phyloP scores from a whole-genome alignment of 2,329 filamentous ascomycete genomes.

The Diaporthe capsici region DNA sequence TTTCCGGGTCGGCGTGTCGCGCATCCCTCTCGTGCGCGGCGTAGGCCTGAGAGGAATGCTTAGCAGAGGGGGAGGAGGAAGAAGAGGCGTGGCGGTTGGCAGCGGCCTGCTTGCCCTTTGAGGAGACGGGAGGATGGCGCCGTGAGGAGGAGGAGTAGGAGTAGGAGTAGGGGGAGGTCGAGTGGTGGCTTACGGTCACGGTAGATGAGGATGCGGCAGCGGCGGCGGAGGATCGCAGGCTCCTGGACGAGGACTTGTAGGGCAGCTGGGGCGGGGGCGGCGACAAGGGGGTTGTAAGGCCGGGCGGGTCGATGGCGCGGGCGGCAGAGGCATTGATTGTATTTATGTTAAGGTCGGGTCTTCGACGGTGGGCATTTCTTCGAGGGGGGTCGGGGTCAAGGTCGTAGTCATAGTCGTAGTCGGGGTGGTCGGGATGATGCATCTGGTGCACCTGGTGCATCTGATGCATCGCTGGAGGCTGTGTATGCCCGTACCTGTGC shows the following conservation, averaged over 20 bases:
- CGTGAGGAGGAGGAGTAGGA: constrained; percentile 13
- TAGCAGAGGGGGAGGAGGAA: constrained; percentile 20
- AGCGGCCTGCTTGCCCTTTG: constrained; percentile 50
- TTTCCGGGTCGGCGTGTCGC: constrained; percentile 21
- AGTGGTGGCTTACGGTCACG: constrained; percentile 14
- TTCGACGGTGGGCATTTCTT: constrained; percentile 46
- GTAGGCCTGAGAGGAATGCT: constrained; percentile 28
- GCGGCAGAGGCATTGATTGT: constrained; percentile 41
- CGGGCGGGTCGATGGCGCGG: constrained; percentile 27
- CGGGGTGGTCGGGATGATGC: constrained; percentile 29
- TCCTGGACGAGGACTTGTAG: constrained; percentile 40
- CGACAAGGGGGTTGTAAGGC: constrained; percentile 38
- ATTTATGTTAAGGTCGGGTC: constrained; percentile 56
- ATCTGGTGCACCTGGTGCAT: constrained; percentile 33
- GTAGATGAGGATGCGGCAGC: constrained; percentile 35
- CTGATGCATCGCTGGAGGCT: constrained; percentile 26
- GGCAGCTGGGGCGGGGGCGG: constrained; percentile 37
- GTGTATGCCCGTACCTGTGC: neutral
- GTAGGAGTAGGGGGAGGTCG: constrained; percentile 44
- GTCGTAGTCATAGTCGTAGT: constrained; percentile 20
- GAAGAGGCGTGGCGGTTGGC: constrained; percentile 40
- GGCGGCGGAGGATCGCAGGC: constrained; percentile 34
- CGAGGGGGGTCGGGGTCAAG: constrained; percentile 23
- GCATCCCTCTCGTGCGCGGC: constrained; percentile 38
- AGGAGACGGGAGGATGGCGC: constrained; percentile 47